Conservation (phyloP, 345 rosid species). For the Populus ilicifolia region DNA sequence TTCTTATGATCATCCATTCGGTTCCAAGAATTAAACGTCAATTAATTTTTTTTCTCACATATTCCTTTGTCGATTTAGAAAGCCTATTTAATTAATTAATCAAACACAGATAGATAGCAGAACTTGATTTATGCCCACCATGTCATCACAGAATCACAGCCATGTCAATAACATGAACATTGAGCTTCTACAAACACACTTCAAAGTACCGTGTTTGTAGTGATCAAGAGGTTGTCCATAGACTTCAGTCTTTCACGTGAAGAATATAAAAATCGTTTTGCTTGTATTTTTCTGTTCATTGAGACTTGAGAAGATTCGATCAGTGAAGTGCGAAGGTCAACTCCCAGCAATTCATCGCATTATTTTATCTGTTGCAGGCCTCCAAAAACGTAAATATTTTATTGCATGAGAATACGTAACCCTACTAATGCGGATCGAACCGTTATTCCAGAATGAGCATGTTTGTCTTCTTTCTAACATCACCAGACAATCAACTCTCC, state of each 20-base stretch:
- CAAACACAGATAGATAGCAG: neutral
- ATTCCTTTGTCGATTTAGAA: neutral
- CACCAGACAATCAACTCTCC: neutral
- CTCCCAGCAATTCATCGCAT: conserved; percentile 19
- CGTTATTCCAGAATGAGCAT: conserved; percentile 43
- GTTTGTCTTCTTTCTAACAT: conserved; percentile 29
- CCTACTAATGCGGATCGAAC: conserved; percentile 29
- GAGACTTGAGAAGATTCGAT: conserved; percentile 20
- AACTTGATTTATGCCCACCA: neutral
- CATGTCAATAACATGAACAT: neutral
- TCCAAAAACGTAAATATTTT: conserved; percentile 3
- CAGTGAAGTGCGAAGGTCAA: conserved; percentile 30
- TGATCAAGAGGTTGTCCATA: conserved; percentile 8
- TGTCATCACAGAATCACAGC: neutral
- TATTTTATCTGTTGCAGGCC: conserved; percentile 19
- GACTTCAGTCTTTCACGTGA: neutral
- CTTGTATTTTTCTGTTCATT: conserved; percentile 16
- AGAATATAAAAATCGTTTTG: conserved; percentile 7
- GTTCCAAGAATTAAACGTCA: neutral
- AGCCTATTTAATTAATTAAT: neutral
- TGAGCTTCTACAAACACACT: neutral
- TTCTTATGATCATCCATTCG: neutral
- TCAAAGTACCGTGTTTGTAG: conserved; percentile 10
- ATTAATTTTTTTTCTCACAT: neutral
- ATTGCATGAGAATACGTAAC: conserved; percentile 21